A percentile compares a stretch with the other conserved stretches of the same genome.
Evolutionary conservation across 1,284 basidiomycete species (phyloP).

Genomic region (Puccinia hordei): DNA sequence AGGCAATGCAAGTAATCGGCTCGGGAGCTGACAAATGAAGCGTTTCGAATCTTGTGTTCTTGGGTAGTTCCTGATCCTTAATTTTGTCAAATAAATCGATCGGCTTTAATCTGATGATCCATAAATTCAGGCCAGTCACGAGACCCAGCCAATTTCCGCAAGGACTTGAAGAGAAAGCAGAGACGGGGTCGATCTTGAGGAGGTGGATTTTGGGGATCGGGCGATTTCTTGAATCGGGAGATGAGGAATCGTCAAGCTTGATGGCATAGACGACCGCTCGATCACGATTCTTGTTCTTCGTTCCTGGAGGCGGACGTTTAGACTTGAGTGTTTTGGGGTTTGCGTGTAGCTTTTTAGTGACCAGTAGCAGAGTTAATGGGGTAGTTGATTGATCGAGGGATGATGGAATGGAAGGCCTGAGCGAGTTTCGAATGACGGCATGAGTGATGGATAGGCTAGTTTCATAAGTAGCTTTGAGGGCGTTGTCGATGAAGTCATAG

Average conservation of each 20-base stretch:
- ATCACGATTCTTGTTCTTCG: constrained; percentile 13
- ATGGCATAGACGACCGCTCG: constrained; percentile 25
- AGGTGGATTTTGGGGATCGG: background rate
- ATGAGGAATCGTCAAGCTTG: background rate
- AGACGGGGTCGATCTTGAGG: constrained; percentile 19
- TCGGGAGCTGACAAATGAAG: constrained; percentile 34
- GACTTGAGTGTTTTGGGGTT: background rate
- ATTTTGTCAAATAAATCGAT: constrained; percentile 20
- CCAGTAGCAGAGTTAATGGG: constrained; percentile 9
- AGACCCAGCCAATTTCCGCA: constrained; percentile 48
- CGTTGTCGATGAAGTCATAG: constrained; percentile 26
- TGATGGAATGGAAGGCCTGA: background rate
- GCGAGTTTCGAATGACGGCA: constrained; percentile 15
- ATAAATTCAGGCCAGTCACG: constrained; percentile 28
- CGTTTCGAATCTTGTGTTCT: constrained; percentile 20
- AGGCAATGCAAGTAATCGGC: constrained; percentile 43
- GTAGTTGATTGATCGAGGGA: constrained; percentile 11
- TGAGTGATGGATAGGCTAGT: constrained; percentile 1
- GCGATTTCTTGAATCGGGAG: background rate
- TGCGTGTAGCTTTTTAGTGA: background rate
- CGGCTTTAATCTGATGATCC: constrained; percentile 37
- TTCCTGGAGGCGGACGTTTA: background rate
- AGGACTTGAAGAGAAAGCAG: constrained; percentile 30
- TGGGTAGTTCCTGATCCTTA: background rate
- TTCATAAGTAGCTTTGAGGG: constrained; percentile 24